Evolutionary conservation across 2,329 filamentous ascomycete genomes (phyloP), one percentile per base, ranked within the genome.

Genomic region (Fusarium denticulatum): DNA sequence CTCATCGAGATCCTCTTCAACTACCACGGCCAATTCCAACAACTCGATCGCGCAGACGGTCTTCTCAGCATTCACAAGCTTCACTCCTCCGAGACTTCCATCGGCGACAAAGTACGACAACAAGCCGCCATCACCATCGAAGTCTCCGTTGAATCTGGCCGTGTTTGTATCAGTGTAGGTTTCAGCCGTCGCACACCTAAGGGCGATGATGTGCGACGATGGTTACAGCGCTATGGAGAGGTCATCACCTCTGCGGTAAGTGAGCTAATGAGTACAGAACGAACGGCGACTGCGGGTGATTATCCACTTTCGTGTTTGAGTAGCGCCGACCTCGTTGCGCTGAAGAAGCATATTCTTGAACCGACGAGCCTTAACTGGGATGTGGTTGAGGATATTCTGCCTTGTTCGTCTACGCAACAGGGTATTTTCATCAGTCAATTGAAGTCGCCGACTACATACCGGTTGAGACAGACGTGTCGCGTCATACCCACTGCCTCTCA

Each of bases 1-100:
- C 32, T 24, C 8, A n/a, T 50, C 3, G 56, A 59, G 15, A 47
- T 59, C 3, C 22, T 59, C 14, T 59, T 59, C 24, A 59, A 59
- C 24, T 59, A 59, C 24, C 56, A 59, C 32, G 56, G 56, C 10
- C 56, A 59, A 18, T 59, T 59, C 32, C 56, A 59, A n/a, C 56
- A 59, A 22, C 42, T 59, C 9, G 32, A 50, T 18, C 56, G 56
- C 20, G 24, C 24, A 24, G 42, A 37, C 6, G 56, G 56, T 9
- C 56, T 59, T 15, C 56, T 59, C 12, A 20, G 30, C 18, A 49
- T 59, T 6, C 30, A 59, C 24, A 50, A 50, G 11, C 30, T 59
- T 0, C 56, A 59, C 11, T 15, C 30, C 0, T 30, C 56, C 4
- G 32, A 49, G 8, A 37, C 42, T 37, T 59, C 56, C 2, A 50